Conservation (phyloP, 352 stramenopile genomes). For the Pythium dissimile region DNA sequence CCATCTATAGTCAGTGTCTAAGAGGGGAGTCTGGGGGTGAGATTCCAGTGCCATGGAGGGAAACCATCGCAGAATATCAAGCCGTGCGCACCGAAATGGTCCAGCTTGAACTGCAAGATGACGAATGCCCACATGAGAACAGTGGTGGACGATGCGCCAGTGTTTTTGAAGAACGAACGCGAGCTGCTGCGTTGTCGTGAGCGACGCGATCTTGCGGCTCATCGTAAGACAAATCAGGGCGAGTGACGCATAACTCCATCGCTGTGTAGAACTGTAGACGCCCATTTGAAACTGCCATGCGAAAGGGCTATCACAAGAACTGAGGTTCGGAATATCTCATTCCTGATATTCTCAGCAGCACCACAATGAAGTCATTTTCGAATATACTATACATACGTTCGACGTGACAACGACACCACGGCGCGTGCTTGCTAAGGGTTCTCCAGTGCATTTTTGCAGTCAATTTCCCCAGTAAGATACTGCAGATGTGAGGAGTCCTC, state of each 20-base stretch:
- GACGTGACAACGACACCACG: too few relatives aligned
- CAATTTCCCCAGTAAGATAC: too few relatives aligned
- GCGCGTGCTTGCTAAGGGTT: too few relatives aligned
- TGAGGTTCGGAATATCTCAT: background rate
- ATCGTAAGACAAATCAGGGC: background rate
- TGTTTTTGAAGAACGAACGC: background rate
- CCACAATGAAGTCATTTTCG: background rate
- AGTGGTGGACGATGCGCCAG: background rate
- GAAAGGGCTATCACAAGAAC: too few relatives aligned
- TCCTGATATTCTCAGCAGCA: background rate
- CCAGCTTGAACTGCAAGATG: background rate
- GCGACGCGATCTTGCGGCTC: background rate
- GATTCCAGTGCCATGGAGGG: too few relatives aligned
- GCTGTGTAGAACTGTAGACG: background rate
- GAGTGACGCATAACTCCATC: background rate
- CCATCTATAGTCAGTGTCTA: too few relatives aligned
- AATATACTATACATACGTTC: too few relatives aligned
- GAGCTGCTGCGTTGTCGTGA: background rate
- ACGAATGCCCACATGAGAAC: background rate
- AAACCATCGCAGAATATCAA: too few relatives aligned
- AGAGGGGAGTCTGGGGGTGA: too few relatives aligned
- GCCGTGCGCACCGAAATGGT: background rate
- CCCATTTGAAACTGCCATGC: too few relatives aligned
- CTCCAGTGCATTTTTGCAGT: too few relatives aligned
- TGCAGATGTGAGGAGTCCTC: too few relatives aligned